Conservation (phyloP, 257 asterid species). For the Solanum arcanum region DNA sequence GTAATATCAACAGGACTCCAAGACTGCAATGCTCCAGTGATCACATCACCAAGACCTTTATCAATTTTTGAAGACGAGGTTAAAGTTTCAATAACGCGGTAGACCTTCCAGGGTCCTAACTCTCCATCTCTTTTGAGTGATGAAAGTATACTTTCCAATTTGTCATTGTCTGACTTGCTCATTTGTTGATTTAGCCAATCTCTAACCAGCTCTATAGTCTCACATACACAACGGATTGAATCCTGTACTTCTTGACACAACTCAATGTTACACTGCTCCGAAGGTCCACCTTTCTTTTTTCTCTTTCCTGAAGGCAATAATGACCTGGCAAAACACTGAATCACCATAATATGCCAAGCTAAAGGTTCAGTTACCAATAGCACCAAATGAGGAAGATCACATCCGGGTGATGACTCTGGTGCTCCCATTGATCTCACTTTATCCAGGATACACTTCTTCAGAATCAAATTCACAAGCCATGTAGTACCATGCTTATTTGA, state of each 20-base stretch:
- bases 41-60: conserved; percentile 47
- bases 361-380: conserved; percentile 80
- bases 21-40: conserved; percentile 39
- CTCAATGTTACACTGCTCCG: conserved; percentile 37
- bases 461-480: conserved; percentile 64
- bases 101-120: conserved; percentile 62
- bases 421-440: conserved; percentile 45
- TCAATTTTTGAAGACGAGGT: conserved; percentile 21
- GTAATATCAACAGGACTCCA: conserved; percentile 58
- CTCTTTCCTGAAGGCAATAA: conserved; percentile 66
- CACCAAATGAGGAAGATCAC: conserved; percentile 45
- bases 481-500: conserved; percentile 5
- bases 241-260: conserved; percentile 32
- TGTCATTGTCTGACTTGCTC: conserved; percentile 28
- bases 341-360: conserved; percentile 74
- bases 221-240: conserved; percentile 55
- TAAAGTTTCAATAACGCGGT: conserved; percentile 27
- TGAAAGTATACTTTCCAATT: conserved; percentile 39
- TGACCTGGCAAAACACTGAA: conserved; percentile 62
- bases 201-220: conserved; percentile 35
- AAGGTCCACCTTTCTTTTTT: conserved; percentile 79
- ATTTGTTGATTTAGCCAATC: conserved; percentile 62
- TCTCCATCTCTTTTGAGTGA: conserved; percentile 22
- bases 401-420: conserved; percentile 54
- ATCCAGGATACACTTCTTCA: conserved; percentile 40